Evolutionary conservation across 1,284 basidiomycete genomes (phyloP).

Genomic region (Cutaneotrichosporon sp.): DNA sequence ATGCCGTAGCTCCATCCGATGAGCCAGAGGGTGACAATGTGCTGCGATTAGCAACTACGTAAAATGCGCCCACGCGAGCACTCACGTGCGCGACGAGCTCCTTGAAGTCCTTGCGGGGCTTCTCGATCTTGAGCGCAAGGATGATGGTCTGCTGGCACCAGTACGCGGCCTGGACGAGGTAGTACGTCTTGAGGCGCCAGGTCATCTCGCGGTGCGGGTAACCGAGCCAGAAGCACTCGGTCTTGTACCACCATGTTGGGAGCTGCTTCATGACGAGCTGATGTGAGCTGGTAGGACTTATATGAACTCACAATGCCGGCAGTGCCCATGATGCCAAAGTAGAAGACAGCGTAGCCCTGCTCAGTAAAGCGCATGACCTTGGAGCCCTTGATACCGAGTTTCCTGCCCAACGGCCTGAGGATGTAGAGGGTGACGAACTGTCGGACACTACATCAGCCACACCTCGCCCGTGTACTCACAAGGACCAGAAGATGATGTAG

Average conservation of each 20-base stretch:
- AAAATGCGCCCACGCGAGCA: background rate
- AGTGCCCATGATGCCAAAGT: conserved; percentile 68
- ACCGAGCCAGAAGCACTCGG: conserved; percentile 76
- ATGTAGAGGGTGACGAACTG: conserved; percentile 72
- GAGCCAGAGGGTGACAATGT: conserved; percentile 93
- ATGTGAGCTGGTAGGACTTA: conserved; percentile 9
- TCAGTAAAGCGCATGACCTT: conserved; percentile 77
- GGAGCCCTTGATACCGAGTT: conserved; percentile 63
- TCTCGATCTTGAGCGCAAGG: conserved; percentile 79
- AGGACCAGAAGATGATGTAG: conserved; percentile 88
- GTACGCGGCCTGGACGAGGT: conserved; percentile 83
- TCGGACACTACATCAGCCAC: conserved; percentile 58
- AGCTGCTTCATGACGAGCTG: conserved; percentile 81
- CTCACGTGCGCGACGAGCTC: conserved; percentile 70
- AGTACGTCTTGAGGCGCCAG: conserved; percentile 82
- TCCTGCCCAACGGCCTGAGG: conserved; percentile 68
- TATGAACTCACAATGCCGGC: conserved; percentile 71
- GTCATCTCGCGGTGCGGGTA: conserved; percentile 90
- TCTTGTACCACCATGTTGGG: conserved; percentile 87
- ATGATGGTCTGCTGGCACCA: conserved; percentile 95
- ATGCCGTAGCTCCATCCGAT: conserved; percentile 87
- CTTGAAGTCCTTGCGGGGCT: conserved; percentile 85
- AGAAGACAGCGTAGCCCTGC: conserved; percentile 77
- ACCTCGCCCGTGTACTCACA: conserved; percentile 49
- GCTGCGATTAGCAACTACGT: conserved; percentile 57